Base-by-base conservation (phyloP, 2,329 filamentous ascomycete genomes). In the Periconia sp. region DNA sequence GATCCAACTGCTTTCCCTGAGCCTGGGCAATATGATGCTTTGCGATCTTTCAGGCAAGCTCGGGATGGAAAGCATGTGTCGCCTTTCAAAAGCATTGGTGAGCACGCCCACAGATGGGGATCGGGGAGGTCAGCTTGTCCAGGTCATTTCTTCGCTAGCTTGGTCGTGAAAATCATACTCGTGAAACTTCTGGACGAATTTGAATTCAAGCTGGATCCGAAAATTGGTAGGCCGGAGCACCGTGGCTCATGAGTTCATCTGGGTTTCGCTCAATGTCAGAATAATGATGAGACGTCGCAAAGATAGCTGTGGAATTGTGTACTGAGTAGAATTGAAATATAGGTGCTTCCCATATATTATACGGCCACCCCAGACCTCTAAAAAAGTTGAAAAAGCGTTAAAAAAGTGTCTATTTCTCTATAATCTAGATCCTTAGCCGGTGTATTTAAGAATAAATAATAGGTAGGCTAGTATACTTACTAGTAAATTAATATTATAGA, bases 161-260 rank as follows among this genome's bases (percentile, higher is more conserved):
- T 46, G n/a, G 27, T 50, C 15, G 7, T 30, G 19, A 54, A 50
- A 31, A 19, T 54, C 2, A 45, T 54, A 11, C 37, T 54, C 3
- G 52, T 54, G 7, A 54, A 50, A 35, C 19, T 54, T 6, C 37
- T 54, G 17, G 52, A 54, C 19, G 52, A 54, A 37, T 54, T 50
- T 20, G 52, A 54, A n/a, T 50, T 54, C 27, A n/a, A 49, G 17
- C 49, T 45, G 27, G 14, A 6, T 14, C 41, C 23, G n/a, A 40
- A 45, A 15, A 23, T 53, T n/a, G n/a, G n/a, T n/a, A n/a, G n/a
- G n/a, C n/a, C n/a, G n/a, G n/a, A n/a, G n/a, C n/a, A n/a, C n/a
- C 11, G 17, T 46, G 20, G n/a, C n/a, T n/a, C 53, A 55, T 35
- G 53, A 55, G 17, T 55, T 55, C 41, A 37, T 55, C 13, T 55